Percentiles rank a stretch among this genome's conserved stretches.
phyloP scores from a whole-genome alignment of 2,329 filamentous ascomycete species.

The Exophiala dermatitidis region DNA sequence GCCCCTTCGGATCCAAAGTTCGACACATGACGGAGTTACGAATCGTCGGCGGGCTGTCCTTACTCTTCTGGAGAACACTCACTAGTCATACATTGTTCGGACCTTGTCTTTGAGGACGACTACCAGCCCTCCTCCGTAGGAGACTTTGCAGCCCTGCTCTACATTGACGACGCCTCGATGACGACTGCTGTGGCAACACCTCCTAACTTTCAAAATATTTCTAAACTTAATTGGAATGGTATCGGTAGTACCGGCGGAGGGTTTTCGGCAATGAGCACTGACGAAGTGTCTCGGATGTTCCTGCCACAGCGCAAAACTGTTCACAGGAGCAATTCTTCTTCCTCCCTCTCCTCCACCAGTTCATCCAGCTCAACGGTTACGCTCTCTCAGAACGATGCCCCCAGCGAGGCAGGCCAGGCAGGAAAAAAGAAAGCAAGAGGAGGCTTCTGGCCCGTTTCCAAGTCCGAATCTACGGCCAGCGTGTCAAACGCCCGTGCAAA shows the following conservation, averaged over 20 bases:
- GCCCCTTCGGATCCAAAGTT: slow-evolving; percentile 7
- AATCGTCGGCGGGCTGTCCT: slow-evolving; percentile 11
- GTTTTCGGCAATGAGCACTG: slow-evolving; percentile 66
- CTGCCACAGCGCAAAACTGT: slow-evolving; percentile 73
- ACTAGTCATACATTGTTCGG: neutral
- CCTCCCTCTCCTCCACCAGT: slow-evolving; percentile 60
- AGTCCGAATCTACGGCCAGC: slow-evolving; percentile 58
- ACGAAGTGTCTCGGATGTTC: slow-evolving; percentile 82
- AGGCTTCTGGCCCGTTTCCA: slow-evolving; percentile 58
- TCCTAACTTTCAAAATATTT: slow-evolving; percentile 55
- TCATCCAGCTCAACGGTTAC: slow-evolving; percentile 47
- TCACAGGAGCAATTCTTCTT: slow-evolving; percentile 84
- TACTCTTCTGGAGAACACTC: slow-evolving; percentile 4
- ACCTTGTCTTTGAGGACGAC: neutral
- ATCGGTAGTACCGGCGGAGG: slow-evolving; percentile 53
- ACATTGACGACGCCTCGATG: slow-evolving; percentile 24
- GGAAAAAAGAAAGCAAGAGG: slow-evolving; percentile 43
- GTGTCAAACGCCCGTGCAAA: slow-evolving; percentile 56
- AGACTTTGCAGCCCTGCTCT: neutral
- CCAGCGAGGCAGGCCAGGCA: slow-evolving; percentile 32
- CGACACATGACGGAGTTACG: slow-evolving; percentile 25
- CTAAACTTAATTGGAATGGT: slow-evolving; percentile 56
- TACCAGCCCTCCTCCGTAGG: neutral
- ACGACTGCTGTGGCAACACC: slow-evolving; percentile 64
- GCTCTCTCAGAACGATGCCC: slow-evolving; percentile 30